Evolutionary conservation across 148 eudicot genomes (phyloP).

Genomic region (Arctostaphylos glauca): DNA sequence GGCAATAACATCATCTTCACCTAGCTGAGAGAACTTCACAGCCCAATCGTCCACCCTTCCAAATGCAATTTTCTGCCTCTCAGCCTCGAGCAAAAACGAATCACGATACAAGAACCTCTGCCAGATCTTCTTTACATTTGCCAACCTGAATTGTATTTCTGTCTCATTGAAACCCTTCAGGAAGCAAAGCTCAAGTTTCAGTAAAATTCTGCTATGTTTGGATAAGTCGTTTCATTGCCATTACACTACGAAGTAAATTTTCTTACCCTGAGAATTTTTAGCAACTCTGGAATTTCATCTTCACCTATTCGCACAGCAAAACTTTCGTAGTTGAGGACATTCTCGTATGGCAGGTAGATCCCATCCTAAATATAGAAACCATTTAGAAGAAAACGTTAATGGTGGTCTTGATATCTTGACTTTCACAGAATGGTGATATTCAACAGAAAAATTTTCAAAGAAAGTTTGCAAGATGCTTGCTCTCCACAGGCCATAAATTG

Average conservation of each 20-base stretch:
- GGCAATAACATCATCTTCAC: constrained; percentile 74
- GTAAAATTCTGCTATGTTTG: not conserved
- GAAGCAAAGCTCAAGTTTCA: constrained; percentile 6
- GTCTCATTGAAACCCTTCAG: constrained; percentile 75
- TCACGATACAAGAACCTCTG: constrained; percentile 86
- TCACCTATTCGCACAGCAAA: constrained; percentile 86
- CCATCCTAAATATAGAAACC: constrained; percentile 59
- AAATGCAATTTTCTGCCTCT: constrained; percentile 59
- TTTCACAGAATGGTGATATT: not conserved
- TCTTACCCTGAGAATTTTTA: constrained; percentile 68
- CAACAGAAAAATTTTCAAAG: not conserved
- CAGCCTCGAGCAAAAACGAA: constrained; percentile 81
- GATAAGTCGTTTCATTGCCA: not conserved
- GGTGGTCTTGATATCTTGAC: not conserved
- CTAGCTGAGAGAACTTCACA: constrained; percentile 42
- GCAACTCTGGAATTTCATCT: constrained; percentile 82
- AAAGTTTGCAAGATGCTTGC: too few species aligned
- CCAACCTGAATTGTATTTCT: constrained; percentile 74
- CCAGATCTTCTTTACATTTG: constrained; percentile 83
- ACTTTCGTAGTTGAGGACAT: constrained; percentile 87
- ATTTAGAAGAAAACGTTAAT: constrained; percentile 1
- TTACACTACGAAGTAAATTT: not conserved
- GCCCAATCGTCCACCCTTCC: constrained; percentile 74
- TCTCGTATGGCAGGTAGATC: constrained; percentile 90
- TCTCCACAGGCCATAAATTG: not conserved